These are phyloP conservation scores for Zygnema circumcarinatum DNA, from an alignment of 139 green algal genomes.

Conservation along the genomic window DNA sequence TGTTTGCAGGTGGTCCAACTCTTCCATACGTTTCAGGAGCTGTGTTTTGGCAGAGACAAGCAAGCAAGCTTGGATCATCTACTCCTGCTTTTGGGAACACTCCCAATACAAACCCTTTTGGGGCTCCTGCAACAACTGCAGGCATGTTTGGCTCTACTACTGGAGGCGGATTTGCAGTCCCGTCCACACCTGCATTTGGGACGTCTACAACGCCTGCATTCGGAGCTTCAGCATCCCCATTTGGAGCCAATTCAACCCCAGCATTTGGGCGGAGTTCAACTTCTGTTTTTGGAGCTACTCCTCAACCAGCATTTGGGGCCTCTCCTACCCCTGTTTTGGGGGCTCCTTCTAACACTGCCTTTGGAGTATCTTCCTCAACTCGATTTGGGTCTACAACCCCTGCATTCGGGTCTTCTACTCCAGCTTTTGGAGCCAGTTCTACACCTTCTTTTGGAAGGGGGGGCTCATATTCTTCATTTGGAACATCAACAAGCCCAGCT, in stretches of 20 bases:
- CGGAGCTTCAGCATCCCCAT: slow-evolving; percentile 30
- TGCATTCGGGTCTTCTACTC: slow-evolving; percentile 42
- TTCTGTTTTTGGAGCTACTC: slow-evolving; percentile 60
- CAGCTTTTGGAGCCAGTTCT: slow-evolving; percentile 14
- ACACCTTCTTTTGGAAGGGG: slow-evolving; percentile 51
- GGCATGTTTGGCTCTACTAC: not conserved
- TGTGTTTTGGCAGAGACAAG: slow-evolving; percentile 24
- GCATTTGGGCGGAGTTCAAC: slow-evolving; percentile 51
- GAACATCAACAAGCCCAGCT: not conserved
- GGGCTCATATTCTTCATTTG: not conserved
- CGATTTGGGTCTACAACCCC: slow-evolving; percentile 20
- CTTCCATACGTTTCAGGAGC: too few species aligned
- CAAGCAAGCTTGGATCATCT: slow-evolving; percentile 24
- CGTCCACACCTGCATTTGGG: slow-evolving; percentile 61
- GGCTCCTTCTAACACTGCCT: too few species aligned
- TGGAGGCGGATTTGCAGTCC: not conserved
- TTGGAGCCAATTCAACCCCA: slow-evolving; percentile 25
- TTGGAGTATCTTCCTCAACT: not conserved
- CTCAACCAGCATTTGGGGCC: slow-evolving; percentile 57
- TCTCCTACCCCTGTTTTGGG: slow-evolving; percentile 15
- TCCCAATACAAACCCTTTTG: not conserved
- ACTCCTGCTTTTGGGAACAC: slow-evolving; percentile 33
- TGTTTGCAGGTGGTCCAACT: not conserved
- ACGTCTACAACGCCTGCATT: slow-evolving; percentile 28
- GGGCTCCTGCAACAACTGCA: not conserved